Evolutionary conservation across 2,329 filamentous ascomycete species (phyloP), one percentile per base, ranked within the genome.

Genomic region (Spiromastix sp.): DNA sequence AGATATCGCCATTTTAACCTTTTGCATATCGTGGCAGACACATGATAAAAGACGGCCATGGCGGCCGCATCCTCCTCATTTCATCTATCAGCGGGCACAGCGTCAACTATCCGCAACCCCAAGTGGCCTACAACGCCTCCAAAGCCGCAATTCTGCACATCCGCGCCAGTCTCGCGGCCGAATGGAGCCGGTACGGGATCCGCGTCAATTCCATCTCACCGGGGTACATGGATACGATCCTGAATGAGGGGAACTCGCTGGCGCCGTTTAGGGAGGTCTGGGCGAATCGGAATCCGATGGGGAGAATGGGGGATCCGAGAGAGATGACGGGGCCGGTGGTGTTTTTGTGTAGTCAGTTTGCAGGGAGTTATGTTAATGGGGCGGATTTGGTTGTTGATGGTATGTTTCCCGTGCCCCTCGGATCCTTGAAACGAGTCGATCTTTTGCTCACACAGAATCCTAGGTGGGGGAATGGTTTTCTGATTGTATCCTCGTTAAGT

Each of bases 161-260:
- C 45, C 77, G 74, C 32, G 73, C 69, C 43, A 77, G 67, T 22
- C 57, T 86, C 11, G 81, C 81, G 0, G 79, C 77, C 0, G 82
- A 87, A 55, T 86, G 81, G 81, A 77, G 77, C 1, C 58, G 64
- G 1, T 70, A 79, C 50, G 81, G 82, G 0, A 82, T 87, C 41
- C 60, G 78, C 2, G 76, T 81, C 4, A 86, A 87, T 46, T 73
- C 67, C 12, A 67, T 87, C 29, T 76, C 70, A 25, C 82, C 82
- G 0, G 81, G 81, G 1, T 86, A 86, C 47, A 84, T 85, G 75
- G 80, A 84, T 48, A 85, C 80, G 0, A 72, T 83, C 9, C 57
- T 86, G 31, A 86, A 85, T 48, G 76, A 76, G 40, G 77, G 78
- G 0, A 67, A 70, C 5, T 72, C 71, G 1, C 52, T 83, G 30